Evolutionary conservation across 1,284 basidiomycete genomes (phyloP), one percentile per base, ranked within the genome.

Genomic region (Rhodotorula sp.): DNA sequence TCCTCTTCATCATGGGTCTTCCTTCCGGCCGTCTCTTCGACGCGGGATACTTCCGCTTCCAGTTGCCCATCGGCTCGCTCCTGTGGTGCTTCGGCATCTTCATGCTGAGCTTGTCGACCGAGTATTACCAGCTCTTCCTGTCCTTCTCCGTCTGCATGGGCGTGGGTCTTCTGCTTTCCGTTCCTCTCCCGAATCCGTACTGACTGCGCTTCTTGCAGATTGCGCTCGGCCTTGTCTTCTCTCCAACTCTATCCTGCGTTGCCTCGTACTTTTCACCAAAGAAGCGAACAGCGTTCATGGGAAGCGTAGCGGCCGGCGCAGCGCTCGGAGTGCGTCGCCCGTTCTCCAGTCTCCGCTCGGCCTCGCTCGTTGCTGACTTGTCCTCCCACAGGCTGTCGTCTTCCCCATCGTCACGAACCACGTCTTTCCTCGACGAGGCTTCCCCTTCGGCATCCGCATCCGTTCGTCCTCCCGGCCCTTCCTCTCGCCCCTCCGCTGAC

Each of bases 1-100:
- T 63, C 16, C 57, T 59, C 47, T 70, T 70, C 40, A 4, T 40
- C 15, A 34, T 50, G 13, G 62, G 64, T 13, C 52, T 70, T 13
- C 50, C 62, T 6, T 44, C 54, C 15, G 68, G 68, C 2, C 44
- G 53, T 4, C 55, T 66, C 16, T 70, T 70, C 53, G 64, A 65
- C n/a, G 30, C 34, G 26, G 68, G 68, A 16, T 60, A 31, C 53
- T 66, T 70, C 50, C 64, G 57, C 6, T 63, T 59, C 34, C 68
- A 70, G 26, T 61, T 70, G n/a, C 60, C 61, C 7, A n/a, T 55
- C 18, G 68, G 68, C 0, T 58, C 44, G 22, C 24, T 13, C 5
- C 51, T 70, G 10, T 70, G 68, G 68, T n/a, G 63, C 24, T 46
- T 62, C 28, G 68, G 68, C 0, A 59, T 70, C 47, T 70, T 66